Evolutionary conservation across 139 green algal genomes (phyloP), one percentile per base, ranked within the genome.

Genomic region (Trebouxia sp.): DNA sequence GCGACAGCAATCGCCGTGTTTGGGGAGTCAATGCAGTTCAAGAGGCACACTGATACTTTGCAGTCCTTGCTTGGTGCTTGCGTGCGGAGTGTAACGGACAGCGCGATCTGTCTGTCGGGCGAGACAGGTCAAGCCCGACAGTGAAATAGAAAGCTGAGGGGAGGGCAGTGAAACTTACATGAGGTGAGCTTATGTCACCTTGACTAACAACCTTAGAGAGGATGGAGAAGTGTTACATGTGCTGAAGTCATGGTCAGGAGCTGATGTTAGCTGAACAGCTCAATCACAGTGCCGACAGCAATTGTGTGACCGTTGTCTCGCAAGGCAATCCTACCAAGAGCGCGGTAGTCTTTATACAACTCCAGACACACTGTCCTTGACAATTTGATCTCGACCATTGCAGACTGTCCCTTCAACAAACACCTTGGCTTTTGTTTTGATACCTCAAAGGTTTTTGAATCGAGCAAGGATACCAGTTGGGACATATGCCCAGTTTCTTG

Each of bases 291-390:
- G 15, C 95, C 95, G 22, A 98, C 95, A 5, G 94, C 95, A 12
- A 98, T 43, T 12, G 95, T 98, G 0, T 83, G 62, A 1, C 94
- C 94, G 0, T 89, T 89, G 41, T 98, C 92, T 10, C 95, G 75
- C 69, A 98, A 72, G 17, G 92, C 92, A 28, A 98, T 80, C 6
- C 95, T 84, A 0, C 96, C 95, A 39, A 98, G 85, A n/a, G 92
- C 82, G 45, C 89, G 83, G 58, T 89, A 90, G 38, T 94, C 87
- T 5, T 76, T 43, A 79, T 95, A 98, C 39, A 84, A 67, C 84
- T 98, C 95, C 30, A 98, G 38, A 41, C 83, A 91, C 75, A 98
- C 51, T 1, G 85, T 80, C 6, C 92, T 83, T 5, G 79, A 75
- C 12, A 97, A 83, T 1, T 86, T 92, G 20, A 98, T 82, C 88